Percentiles rank a stretch among this genome's conserved stretches.
Conservation (phyloP, 2,329 filamentous ascomycete species). For the Periconia sp. region DNA sequence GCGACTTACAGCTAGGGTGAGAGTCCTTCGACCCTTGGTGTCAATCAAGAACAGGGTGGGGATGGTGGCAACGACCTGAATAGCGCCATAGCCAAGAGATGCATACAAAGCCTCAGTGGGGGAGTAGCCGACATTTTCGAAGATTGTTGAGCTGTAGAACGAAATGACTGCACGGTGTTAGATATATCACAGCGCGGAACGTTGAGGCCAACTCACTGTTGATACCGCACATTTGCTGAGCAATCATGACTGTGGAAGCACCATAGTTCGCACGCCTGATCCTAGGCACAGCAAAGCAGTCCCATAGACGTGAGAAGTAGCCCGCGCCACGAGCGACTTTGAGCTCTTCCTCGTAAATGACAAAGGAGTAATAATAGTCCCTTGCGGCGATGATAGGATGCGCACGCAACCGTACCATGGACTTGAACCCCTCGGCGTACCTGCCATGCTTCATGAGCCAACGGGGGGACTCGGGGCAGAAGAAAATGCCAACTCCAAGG, state of each 20-base stretch:
- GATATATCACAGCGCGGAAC: slow-evolving; percentile 60
- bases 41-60: slow-evolving; percentile 48
- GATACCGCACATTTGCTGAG: slow-evolving; percentile 50
- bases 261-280: slow-evolving; percentile 47
- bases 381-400: slow-evolving; percentile 42
- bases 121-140: slow-evolving; percentile 59
- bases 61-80: slow-evolving; percentile 45
- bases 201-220: slow-evolving; percentile 75
- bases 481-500: slow-evolving; percentile 42
- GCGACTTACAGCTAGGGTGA: slow-evolving; percentile 27
- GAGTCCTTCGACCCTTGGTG: slow-evolving; percentile 44
- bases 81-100: slow-evolving; percentile 44
- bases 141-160: slow-evolving; percentile 76
- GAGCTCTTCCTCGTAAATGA: slow-evolving; percentile 44
- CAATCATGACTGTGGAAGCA: slow-evolving; percentile 49
- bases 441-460: slow-evolving; percentile 48
- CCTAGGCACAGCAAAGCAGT: slow-evolving; percentile 53
- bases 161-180: slow-evolving; percentile 80
- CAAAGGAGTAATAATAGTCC: slow-evolving; percentile 46
- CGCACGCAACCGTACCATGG: slow-evolving; percentile 53
- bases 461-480: slow-evolving; percentile 48
- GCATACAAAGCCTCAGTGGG: slow-evolving; percentile 38
- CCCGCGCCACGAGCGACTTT: slow-evolving; percentile 39
- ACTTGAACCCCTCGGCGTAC: slow-evolving; percentile 51
- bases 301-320: slow-evolving; percentile 52